A percentile compares a stretch with the other conserved stretches of the same genome.
Conservation (phyloP, 2,329 filamentous ascomycete species). For the Karstenula rhodostoma region DNA sequence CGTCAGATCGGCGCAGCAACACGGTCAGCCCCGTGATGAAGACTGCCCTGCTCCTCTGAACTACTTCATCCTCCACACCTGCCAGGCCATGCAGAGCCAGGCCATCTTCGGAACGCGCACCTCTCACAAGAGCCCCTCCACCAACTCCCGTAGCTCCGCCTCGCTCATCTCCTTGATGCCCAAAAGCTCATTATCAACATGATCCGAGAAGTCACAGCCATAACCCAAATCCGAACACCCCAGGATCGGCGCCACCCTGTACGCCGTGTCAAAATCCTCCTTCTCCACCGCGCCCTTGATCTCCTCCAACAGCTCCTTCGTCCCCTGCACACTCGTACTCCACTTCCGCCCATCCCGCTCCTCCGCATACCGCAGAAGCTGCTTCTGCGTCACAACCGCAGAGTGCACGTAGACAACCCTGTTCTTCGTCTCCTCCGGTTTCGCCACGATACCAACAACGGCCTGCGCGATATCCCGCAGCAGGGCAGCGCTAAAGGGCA, state of each 20-base stretch:
- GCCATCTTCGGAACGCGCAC: no score
- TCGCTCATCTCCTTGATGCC: conserved; percentile 22
- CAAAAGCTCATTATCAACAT: conserved; percentile 49
- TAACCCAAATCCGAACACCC: conserved; percentile 39
- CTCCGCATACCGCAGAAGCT: conserved; percentile 46
- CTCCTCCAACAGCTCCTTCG: conserved; percentile 39
- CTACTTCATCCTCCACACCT: no score
- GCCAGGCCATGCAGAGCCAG: no score
- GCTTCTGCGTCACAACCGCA: conserved; percentile 46
- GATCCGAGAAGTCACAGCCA: conserved; percentile 41
- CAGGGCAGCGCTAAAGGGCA: conserved; percentile 39
- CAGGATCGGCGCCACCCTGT: conserved; percentile 12
- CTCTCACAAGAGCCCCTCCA: background rate
- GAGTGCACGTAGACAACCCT: conserved; percentile 49
- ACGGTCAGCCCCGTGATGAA: no score
- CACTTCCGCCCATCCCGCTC: conserved; percentile 42
- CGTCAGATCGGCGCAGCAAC: no score
- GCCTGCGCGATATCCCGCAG: conserved; percentile 44
- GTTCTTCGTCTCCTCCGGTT: conserved; percentile 42
- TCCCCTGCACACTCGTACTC: conserved; percentile 29
- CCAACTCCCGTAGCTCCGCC: background rate
- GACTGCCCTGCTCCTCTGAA: no score
- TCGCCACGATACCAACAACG: conserved; percentile 29
- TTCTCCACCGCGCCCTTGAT: conserved; percentile 12
- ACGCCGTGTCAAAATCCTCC: conserved; percentile 39